Conservation (phyloP, 345 rosid genomes). For the Kandelia obovata region DNA sequence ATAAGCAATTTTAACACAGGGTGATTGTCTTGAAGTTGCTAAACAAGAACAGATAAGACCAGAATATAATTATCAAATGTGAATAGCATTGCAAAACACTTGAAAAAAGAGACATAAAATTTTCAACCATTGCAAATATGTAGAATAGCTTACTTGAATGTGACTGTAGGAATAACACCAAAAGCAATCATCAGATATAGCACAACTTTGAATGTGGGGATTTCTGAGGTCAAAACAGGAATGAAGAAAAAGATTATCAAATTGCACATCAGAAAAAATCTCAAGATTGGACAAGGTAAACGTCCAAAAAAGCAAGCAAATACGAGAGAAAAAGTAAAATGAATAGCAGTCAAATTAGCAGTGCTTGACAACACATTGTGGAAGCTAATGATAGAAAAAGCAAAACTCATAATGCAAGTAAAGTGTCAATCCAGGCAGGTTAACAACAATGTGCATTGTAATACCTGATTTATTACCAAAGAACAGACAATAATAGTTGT, state of each 20-base stretch:
- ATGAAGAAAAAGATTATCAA: not conserved
- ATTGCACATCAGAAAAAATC: not conserved
- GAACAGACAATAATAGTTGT: no score
- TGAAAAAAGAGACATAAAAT: not conserved
- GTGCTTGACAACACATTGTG: no score
- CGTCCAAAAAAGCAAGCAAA: not conserved
- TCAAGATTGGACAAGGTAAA: not conserved
- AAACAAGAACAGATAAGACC: not conserved
- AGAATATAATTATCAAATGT: no score
- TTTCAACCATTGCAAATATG: conserved; percentile 2
- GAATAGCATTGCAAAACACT: no score
- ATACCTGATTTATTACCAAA: no score
- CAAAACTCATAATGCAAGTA: not conserved
- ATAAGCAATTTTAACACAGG: not conserved
- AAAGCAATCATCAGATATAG: conserved; percentile 57
- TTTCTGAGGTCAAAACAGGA: conserved; percentile 42
- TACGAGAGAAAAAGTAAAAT: no score
- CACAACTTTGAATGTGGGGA: conserved; percentile 52
- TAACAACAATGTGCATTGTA: no score
- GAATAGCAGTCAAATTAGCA: no score
- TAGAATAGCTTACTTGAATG: conserved; percentile 62
- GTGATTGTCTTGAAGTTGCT: not conserved
- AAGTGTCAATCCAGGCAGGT: no score
- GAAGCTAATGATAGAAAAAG: not conserved
- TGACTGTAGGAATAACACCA: conserved; percentile 81